Evolutionary conservation across 148 eudicot genomes (phyloP), one percentile per base, ranked within the genome.

Genomic region (Linanthus parryae): DNA sequence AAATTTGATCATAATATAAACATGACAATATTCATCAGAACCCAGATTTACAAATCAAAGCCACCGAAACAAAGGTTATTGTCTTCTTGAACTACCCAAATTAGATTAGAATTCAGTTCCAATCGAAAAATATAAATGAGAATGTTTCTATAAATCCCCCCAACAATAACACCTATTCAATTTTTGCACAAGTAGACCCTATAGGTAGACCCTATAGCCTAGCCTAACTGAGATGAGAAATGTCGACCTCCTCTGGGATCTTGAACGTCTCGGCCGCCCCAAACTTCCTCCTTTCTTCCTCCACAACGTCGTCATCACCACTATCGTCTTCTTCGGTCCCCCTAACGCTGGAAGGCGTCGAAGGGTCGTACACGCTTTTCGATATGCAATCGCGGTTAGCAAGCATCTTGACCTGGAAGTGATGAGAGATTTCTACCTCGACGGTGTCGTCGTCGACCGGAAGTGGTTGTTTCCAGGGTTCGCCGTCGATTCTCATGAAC

Each of bases 391-490:
- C 70, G 2, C 62, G 48, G 17, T 61, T 64, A 14, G 95, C 96
- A 9, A 94, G 91, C 91, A 94, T 88, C 70, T 80, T 78, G 19
- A 88, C 96, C 57, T 82, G 96, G 9, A 94, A 69, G 52, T 56
- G 77, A 57, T 84, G 79, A 8, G 99, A 84, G 45, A 94, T 88
- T 52, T 88, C 96, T 2, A 88, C 81, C 49, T 78, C 74, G 22
- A 87, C 88, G 2, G 86, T 75, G 52, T 88, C 95, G 38, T 88
- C 96, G 34, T 84, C 77, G 17, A 43, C 69, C 0, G 95, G 95
- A n/a, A 84, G 80, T 13, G 96, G 95, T 42, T 94, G 99, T 58
- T 82, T 88, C 96, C 99, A 88, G 19, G 99, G 99, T 44, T 94
- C 99, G 31, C 99, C 96, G 37, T 94, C 99, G 13, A 94, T 84